Percentiles rank a stretch among this genome's conserved stretches.
Evolutionary conservation across 2,329 filamentous ascomycete genomes (phyloP).

Genomic region (Hymenoscyphus scutula): DNA sequence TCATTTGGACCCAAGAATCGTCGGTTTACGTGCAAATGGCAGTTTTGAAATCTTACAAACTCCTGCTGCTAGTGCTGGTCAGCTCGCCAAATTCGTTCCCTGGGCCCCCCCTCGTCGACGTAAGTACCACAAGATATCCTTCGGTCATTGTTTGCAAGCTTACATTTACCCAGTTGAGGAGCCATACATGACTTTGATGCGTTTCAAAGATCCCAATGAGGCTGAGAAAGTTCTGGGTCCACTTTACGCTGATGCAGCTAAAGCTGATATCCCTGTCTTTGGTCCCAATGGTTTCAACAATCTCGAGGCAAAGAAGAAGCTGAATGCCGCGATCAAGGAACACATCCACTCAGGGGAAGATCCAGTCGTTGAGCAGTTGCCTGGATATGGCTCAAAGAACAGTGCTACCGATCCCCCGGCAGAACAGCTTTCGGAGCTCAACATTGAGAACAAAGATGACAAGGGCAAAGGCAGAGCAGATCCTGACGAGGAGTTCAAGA

Average conservation of each 20-base stretch:
- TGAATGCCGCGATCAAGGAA: constrained; percentile 34
- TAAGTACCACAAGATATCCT: constrained; percentile 19
- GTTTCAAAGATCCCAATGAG: constrained; percentile 53
- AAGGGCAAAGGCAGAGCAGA: constrained; percentile 6
- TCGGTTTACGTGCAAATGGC: constrained; percentile 60
- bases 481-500: constrained; percentile 40
- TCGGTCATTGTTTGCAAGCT: background rate
- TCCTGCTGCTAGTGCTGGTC: constrained; percentile 55
- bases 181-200: constrained; percentile 55
- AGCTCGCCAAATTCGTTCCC: constrained; percentile 58
- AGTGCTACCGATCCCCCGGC: background rate
- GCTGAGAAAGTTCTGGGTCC: constrained; percentile 53
- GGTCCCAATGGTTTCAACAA: constrained; percentile 49
- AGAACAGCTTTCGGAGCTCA: constrained; percentile 13
- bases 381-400: background rate
- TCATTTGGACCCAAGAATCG: constrained; percentile 53
- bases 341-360: constrained; percentile 24
- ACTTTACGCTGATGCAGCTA: constrained; percentile 51
- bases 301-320: constrained; percentile 13
- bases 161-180: constrained; percentile 45
- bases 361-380: constrained; percentile 25
- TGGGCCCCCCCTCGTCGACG: constrained; percentile 57
- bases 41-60: constrained; percentile 61
- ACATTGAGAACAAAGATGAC: constrained; percentile 6
- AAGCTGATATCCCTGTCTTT: constrained; percentile 56